Percentiles rank a stretch among this genome's conserved stretches.
phyloP scores from a whole-genome alignment of 2,329 filamentous ascomycete genomes.

The Epicoccum sorghinum region DNA sequence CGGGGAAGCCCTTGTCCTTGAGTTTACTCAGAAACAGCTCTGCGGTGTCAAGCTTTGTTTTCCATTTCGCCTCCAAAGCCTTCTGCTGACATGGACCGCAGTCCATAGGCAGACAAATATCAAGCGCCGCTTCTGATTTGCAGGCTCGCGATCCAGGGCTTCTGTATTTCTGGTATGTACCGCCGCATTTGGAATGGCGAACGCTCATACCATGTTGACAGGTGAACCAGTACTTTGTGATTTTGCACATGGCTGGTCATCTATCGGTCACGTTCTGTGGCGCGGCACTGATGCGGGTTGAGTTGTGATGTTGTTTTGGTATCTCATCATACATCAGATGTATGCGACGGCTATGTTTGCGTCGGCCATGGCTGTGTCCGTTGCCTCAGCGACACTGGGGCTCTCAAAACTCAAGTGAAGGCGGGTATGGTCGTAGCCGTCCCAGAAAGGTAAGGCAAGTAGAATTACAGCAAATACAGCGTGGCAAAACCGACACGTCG shows the following conservation, averaged over 20 bases:
- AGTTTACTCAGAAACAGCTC: slow-evolving; percentile 15
- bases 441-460: no score
- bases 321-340: no score
- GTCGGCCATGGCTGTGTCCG: no score
- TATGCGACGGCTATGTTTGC: no score
- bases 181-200: slow-evolving; percentile 42
- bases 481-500: no score
- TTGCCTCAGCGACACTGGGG: no score
- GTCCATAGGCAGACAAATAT: slow-evolving; percentile 14
- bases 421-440: no score
- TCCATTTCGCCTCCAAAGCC: slow-evolving; percentile 25
- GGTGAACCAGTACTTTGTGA: slow-evolving; percentile 36
- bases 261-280: no score
- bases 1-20: slow-evolving; percentile 3
- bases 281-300: no score
- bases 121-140: slow-evolving; percentile 30
- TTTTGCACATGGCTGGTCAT: slow-evolving; percentile 45
- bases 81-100: slow-evolving; percentile 35
- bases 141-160: slow-evolving; percentile 32
- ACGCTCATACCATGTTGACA: slow-evolving; percentile 41
- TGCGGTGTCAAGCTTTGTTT: slow-evolving; percentile 23
- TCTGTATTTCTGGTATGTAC: slow-evolving; percentile 35
- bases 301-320: no score
- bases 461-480: no score
- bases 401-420: no score